Base-by-base conservation (phyloP, 2,329 filamentous ascomycete species). In the Anisogramma anomala region DNA sequence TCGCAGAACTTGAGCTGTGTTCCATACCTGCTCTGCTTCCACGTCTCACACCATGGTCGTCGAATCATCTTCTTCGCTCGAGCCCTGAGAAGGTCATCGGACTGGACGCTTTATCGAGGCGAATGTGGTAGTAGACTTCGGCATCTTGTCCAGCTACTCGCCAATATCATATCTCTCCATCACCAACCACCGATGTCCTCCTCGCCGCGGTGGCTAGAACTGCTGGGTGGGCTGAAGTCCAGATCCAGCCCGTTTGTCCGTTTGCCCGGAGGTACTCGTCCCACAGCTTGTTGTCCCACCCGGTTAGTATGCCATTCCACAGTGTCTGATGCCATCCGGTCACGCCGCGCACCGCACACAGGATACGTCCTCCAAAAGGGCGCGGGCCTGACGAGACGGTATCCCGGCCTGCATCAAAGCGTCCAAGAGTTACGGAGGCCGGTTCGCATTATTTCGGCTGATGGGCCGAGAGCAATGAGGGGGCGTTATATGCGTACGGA, bases 311-410 rank as follows among this genome's bases (percentile, higher is more conserved):
- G 2, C 18, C 9, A 2, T 4, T 3, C 4, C 23, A 18, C 13
- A 34, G 13, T n/a, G 30, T 6, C 18, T 41, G 32, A 25, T 41
- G 39, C 25, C 25, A 15, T 2, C 18, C 25, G 11, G 25, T 41
- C 8, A 41, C 23, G 10, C 39, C 39, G 17, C 39, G 36, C 11
- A 41, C 32, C 8, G 31, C 32, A 15, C 33, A 36, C 14, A 19
- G 10, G 39, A 36, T 7, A 41, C 19, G 3, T 18, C 9, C 15
- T 25, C 19, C n/a, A 41, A 19, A 4, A 41, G 39, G 4, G 10
- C 6, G 5, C 10, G 5, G 6, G 25, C 33, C 9, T 15, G 32
- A 6, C n/a, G 18, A 6, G 39, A 41, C 6, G 39, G 39, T 9
- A 41, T 36, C 3, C 23, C 11, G 33, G 14, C 25, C 13, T 14